phyloP scores from a whole-genome alignment of 805 yeast species.

The Ogataea haglerorum region DNA sequence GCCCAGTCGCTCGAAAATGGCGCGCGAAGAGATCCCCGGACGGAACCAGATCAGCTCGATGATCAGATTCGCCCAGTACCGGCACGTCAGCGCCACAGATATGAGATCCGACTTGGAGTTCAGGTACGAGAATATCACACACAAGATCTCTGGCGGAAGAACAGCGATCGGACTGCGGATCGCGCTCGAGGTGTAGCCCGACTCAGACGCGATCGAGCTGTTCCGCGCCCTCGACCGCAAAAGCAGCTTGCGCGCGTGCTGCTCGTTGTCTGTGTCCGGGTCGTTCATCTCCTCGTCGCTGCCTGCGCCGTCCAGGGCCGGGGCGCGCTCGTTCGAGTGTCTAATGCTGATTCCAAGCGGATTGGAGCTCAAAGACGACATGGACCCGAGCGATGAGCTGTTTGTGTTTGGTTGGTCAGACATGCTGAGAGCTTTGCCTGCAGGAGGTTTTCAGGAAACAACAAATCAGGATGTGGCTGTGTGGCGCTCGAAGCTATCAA shows the following conservation, averaged over 20 bases:
- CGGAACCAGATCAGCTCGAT: slow-evolving; percentile 86
- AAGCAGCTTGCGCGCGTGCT: slow-evolving; percentile 28
- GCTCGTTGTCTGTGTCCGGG: slow-evolving; percentile 34
- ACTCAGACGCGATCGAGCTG: slow-evolving; percentile 16
- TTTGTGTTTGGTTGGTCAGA: slow-evolving; percentile 19
- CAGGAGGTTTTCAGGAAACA: neutral
- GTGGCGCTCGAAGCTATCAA: neutral
- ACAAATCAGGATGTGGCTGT: neutral
- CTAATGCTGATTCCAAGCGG: slow-evolving; percentile 9
- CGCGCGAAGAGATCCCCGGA: slow-evolving; percentile 59
- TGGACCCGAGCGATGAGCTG: slow-evolving; percentile 21
- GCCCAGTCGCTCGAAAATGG: slow-evolving; percentile 50
- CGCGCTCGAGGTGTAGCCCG: slow-evolving; percentile 11
- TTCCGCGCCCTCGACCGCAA: slow-evolving; percentile 28
- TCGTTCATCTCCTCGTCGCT: slow-evolving; percentile 28
- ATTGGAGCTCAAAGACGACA: slow-evolving; percentile 18
- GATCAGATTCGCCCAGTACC: slow-evolving; percentile 72
- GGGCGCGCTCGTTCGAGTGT: slow-evolving; percentile 4
- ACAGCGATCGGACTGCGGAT: slow-evolving; percentile 36
- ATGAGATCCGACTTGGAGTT: slow-evolving; percentile 58
- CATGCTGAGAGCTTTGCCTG: slow-evolving; percentile 4
- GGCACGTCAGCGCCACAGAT: slow-evolving; percentile 67
- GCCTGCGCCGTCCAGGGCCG: slow-evolving; percentile 3
- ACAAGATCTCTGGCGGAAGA: slow-evolving; percentile 58
- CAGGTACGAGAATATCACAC: slow-evolving; percentile 62